Evolutionary conservation across 1,139 yeast genomes (phyloP), one percentile per base, ranked within the genome.

Genomic region (Pichia sp.): DNA sequence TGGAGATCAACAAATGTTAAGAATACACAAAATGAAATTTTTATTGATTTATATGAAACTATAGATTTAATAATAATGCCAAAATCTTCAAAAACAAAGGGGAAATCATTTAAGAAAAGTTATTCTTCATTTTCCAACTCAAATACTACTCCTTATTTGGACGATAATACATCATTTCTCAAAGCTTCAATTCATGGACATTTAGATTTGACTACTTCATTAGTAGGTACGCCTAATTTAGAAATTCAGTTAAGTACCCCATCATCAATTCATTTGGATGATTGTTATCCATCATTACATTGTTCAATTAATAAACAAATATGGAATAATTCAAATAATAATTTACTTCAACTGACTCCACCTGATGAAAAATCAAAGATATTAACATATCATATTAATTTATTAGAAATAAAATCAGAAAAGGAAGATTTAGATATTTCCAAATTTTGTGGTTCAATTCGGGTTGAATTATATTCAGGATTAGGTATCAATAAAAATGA

Each of bases 301-400:
- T 71, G 67, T 29, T 74, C 85, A 52, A 72, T 83, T 1, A 67
- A 76, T 42, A 50, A 68, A 5, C 69, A 64, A 22, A 57, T 60
- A 24, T 78, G 81, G 80, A 40, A 50, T 10, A 49, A 36, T 20
- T 41, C 53, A 10, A 55, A 54, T 6, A 62, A 64, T 1, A 76
- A 75, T 0, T 50, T 65, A 0, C 57, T 88, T 32, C 68, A 78
- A 14, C 86, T 89, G 54, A 72, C 84, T 18, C 98, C 98, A 4
- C 95, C 97, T 0, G 96, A 91, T 60, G 97, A 95, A 5, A 72
- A 68, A 47, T 76, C 79, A 31, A 68, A 73, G 5, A 60, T 91
- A 16, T 73, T 82, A 71, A 65, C 74, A 20, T 91, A 91, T 57
- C 68, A 74, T 6, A 60, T 84, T 25, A 85, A 84, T 45, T 59